Conservation (phyloP, 164 flowering plant genomes). For the Stephania cephalantha region DNA sequence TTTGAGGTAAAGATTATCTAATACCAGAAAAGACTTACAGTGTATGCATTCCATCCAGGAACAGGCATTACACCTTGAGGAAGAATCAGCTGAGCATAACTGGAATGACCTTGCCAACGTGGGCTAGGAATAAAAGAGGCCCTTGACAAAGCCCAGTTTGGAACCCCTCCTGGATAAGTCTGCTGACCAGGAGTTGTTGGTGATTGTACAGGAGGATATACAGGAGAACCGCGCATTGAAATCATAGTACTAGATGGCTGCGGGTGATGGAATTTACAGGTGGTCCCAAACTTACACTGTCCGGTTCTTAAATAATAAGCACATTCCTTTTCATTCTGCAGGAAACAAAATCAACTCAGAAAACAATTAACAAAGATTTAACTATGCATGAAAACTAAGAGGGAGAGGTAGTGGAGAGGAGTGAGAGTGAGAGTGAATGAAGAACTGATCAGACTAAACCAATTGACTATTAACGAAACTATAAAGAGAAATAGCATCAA, state of each 20-base stretch:
- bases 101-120: slow-evolving; percentile 89
- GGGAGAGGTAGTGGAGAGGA: not conserved
- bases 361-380: not conserved
- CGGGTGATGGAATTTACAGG: slow-evolving; percentile 97
- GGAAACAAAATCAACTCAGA: slow-evolving; percentile 5
- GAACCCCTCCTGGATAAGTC: slow-evolving; percentile 60
- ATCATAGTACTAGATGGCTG: slow-evolving; percentile 78
- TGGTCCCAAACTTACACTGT: slow-evolving; percentile 85
- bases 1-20: not conserved
- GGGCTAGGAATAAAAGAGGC: slow-evolving; percentile 81
- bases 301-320: slow-evolving; percentile 94
- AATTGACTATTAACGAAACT: not conserved
- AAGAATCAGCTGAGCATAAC: slow-evolving; percentile 70
- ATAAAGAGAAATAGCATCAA: slow-evolving; percentile 4
- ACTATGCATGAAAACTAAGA: not conserved
- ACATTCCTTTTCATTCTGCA: slow-evolving; percentile 85
- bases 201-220: slow-evolving; percentile 67
- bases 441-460: not conserved
- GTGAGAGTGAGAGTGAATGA: not conserved
- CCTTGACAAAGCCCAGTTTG: slow-evolving; percentile 73
- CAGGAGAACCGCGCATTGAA: slow-evolving; percentile 73
- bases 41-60: slow-evolving; percentile 80
- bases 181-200: slow-evolving; percentile 81
- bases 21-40: slow-evolving; percentile 42
- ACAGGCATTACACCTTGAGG: slow-evolving; percentile 88